phyloP scores from a whole-genome alignment of 495 filamentous ascomycete genomes.

The Daldinia vernicosa region DNA sequence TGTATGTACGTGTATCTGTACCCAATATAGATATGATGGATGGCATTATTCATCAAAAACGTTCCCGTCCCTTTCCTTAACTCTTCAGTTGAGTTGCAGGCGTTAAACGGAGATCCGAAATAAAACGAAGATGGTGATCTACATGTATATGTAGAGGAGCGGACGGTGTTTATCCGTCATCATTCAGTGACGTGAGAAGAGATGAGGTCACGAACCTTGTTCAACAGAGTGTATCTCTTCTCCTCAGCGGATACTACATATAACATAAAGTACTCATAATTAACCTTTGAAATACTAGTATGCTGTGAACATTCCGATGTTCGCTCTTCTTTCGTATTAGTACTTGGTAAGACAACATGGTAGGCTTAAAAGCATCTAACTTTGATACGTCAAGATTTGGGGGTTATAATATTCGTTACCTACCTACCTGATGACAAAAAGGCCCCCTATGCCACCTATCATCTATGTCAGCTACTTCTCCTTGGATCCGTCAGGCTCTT shows the following conservation, averaged over 20 bases:
- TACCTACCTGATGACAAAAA: not conserved
- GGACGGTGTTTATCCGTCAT: not conserved
- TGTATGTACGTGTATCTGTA: not conserved
- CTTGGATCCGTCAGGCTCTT: not conserved
- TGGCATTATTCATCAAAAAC: not conserved
- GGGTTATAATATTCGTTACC: not conserved
- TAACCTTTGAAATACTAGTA: not conserved
- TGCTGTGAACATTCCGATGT: not conserved
- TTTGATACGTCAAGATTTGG: not conserved
- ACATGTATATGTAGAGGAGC: not conserved
- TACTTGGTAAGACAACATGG: not conserved
- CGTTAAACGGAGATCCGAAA: not conserved
- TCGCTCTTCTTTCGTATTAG: not conserved
- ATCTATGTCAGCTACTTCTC: not conserved
- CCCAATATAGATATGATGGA: slow-evolving; percentile 1
- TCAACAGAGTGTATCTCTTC: not conserved
- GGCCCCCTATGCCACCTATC: not conserved
- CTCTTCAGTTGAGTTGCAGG: not conserved
- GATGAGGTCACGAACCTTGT: slow-evolving; percentile 2
- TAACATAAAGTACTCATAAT: not conserved
- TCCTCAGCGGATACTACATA: not conserved
- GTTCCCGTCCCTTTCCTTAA: not conserved
- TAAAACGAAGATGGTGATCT: not conserved
- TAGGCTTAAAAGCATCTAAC: not conserved
- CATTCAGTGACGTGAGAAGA: not conserved